Evolutionary conservation across 345 rosid genomes (phyloP).

Genomic region (Psidium guajava): DNA sequence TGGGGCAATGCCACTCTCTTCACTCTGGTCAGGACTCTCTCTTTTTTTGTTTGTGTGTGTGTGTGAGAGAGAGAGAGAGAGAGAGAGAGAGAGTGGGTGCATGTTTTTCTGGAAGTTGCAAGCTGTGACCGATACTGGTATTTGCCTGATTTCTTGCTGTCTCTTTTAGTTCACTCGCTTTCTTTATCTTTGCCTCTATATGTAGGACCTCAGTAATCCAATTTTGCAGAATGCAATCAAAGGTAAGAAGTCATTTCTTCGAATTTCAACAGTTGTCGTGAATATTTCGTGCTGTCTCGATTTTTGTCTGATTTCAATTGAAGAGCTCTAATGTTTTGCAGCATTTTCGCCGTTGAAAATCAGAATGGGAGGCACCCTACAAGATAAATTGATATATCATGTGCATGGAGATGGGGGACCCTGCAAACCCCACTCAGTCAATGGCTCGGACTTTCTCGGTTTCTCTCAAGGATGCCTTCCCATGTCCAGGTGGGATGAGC

Average conservation of each 20-base stretch:
- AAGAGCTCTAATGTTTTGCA: conserved; percentile 7
- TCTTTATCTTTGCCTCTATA: neutral
- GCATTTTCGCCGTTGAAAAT: conserved; percentile 67
- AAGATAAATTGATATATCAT: conserved; percentile 45
- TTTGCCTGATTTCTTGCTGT: neutral
- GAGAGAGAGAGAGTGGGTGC: neutral
- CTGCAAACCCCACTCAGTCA: conserved; percentile 26
- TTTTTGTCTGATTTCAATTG: neutral
- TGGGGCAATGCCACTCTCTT: conserved; percentile 38
- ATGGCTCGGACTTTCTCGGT: conserved; percentile 37
- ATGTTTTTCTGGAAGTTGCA: neutral
- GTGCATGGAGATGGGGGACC: conserved; percentile 17
- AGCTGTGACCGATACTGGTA: neutral
- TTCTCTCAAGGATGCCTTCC: conserved; percentile 58
- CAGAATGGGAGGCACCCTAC: conserved; percentile 75
- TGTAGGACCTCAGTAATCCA: conserved; percentile 48
- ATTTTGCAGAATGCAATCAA: conserved; percentile 48
- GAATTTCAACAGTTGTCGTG: neutral
- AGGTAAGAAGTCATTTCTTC: conserved; percentile 19
- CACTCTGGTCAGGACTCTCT: conserved; percentile 17
- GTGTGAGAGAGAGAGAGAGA: no score
- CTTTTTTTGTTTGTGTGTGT: no score
- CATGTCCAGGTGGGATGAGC: conserved; percentile 60
- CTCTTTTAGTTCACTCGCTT: neutral
- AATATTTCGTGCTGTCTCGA: neutral